Base-by-base conservation (phyloP, 176 grass and related monocot species). In the Miscanthus lutarioriparius region DNA sequence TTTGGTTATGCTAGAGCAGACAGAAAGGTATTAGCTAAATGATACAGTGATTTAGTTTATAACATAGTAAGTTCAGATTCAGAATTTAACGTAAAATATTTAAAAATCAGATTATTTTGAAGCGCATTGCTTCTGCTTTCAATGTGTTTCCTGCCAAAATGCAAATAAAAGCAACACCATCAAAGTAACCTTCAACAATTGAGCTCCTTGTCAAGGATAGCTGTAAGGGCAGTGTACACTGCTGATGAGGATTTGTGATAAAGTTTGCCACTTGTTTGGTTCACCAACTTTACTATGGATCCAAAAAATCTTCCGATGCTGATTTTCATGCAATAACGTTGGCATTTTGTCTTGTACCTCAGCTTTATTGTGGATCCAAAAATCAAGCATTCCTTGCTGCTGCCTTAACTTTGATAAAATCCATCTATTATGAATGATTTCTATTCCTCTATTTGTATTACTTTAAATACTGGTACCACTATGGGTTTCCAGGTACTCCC, bases 1-100 rank as follows among this genome's bases (percentile, higher is more conserved):
- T 98, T 98, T 76, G 96, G 96, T 51, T 98, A 98, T 84, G 96
- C 96, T 16, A 94, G 96, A 89, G 96, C 93, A 37, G 96, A 98
- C 77, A 93, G 96, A 90, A 98, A 98, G 96, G 96, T 98, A 86
- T 16, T 25, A 1, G 0, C 19, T 8, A 8, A 64, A 74, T 39
- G 28, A 44, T 72, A 15, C 69, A n/a, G 3, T 17, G 30, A 58
- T 77, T 13, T 75, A 44, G 59, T 82, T 10, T 72, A 36, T 15
- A 14, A 4, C 16, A 10, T 65, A 75, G 12, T 14, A 75, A 47
- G 25, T 75, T 7, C 16, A 28, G 59, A n/a, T 70, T 35, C 44
- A 9, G 7, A 75, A 17, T 40, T 65, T 75, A 36, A 45, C 5
- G 9, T 4, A 48, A 64, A 61, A 48, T 72, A 7, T 19, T 9